Base-by-base conservation (phyloP, 257 asterid genomes). In the Nicotiana noctiflora region DNA sequence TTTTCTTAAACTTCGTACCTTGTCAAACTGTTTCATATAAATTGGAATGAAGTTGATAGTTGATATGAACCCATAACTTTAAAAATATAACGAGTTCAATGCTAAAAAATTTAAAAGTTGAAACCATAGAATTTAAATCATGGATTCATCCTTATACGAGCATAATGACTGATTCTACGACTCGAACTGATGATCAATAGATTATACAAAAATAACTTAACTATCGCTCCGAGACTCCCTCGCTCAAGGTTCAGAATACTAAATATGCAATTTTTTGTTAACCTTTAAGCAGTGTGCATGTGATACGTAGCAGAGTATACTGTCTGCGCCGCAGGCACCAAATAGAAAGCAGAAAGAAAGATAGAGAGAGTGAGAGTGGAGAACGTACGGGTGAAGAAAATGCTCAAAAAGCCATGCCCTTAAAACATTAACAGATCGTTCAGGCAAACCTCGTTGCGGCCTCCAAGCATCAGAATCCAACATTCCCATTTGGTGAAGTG, bases 401-500 rank as follows among this genome's bases (percentile, higher is more conserved):
- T 94, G 98, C 82, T 92, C 97, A 68, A 92, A 94, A 65, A 94
- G 97, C 97, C 98, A 94, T 2, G 97, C 87, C 80, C 97, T 85
- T 77, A 94, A 55, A 5, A 89, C 82, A 83, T 88, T 87, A 76
- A 94, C 90, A 29, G 97, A 89, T 17, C 94, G 83, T 81, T 92
- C 96, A 7, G 98, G 98, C 89, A 94, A 84, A 1, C 98, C 98
- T 80, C 97, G 70, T 19, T 94, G 98, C 0, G 98, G 97, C 74
- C 98, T 86, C 98, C 97, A 94, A 2, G 95, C 87, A 19, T 94
- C 93, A 0, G 91, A 86, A 4, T 92, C 94, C 68, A 89, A 46
- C 90, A 92, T 90, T 29, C 93, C 93, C 83, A 92, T 82, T 46
- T 90, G 92, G 17, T 92, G 89, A 8, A 90, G 37, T 1, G 97